phyloP scores from a whole-genome alignment of 2,329 filamentous ascomycete species.

The Coniochaeta sp. region DNA sequence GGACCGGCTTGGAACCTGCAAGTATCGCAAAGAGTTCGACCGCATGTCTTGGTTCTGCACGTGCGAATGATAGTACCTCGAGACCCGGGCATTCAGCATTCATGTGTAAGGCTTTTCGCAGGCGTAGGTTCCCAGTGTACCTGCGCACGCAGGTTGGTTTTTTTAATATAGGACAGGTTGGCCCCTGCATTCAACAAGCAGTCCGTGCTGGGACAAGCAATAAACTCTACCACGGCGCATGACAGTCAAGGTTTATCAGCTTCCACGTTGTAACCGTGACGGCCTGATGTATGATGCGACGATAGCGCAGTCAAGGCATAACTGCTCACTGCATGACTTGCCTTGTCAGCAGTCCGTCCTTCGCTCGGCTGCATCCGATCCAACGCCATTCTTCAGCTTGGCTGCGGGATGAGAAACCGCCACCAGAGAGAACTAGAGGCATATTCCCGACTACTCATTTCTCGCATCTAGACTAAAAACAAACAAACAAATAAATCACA shows the following conservation, averaged over 20 bases:
- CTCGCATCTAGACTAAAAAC: not conserved
- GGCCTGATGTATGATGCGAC: not conserved
- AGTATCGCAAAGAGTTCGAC: no score
- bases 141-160: no score
- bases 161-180: no score
- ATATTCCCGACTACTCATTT: not conserved
- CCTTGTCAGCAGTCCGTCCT: not conserved
- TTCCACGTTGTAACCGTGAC: not conserved
- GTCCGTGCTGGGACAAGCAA: not conserved
- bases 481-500: no score
- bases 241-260: not conserved
- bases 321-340: not conserved
- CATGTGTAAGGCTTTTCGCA: not conserved
- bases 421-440: conserved; percentile 10
- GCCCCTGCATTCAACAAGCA: no score
- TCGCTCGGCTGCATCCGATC: not conserved
- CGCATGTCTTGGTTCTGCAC: no score
- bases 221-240: not conserved
- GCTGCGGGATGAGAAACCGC: not conserved
- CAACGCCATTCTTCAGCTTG: not conserved
- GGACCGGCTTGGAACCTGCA: no score
- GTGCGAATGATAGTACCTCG: not conserved
- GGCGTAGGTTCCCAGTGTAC: not conserved
- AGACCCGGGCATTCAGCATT: no score
- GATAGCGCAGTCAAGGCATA: not conserved